Conservation (phyloP, 2,329 filamentous ascomycete genomes). For the Penicillium sp. region DNA sequence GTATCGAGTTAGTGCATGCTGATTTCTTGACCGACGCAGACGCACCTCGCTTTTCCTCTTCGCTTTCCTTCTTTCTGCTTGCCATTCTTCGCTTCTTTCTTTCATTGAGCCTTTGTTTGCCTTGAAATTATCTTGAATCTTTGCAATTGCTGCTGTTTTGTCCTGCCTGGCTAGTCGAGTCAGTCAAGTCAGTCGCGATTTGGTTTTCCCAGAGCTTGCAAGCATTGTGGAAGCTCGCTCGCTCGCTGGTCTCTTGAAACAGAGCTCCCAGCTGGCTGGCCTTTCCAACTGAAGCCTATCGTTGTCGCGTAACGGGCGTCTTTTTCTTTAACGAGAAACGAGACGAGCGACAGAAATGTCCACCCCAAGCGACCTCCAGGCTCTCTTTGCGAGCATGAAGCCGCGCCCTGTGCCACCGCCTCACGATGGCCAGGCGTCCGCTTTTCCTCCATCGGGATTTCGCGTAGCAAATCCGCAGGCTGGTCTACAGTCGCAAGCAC, state of each 20-base stretch:
- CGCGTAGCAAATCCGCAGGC: conserved; percentile 14
- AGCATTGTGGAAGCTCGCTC: conserved; percentile 10
- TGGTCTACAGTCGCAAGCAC: conserved; percentile 22
- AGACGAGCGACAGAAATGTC: conserved; percentile 45
- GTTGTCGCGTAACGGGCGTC: conserved; percentile 26
- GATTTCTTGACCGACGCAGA: not conserved
- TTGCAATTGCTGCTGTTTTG: not conserved
- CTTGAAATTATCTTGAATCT: too few relatives aligned
- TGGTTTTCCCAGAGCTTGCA: not conserved
- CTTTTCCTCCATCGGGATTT: conserved; percentile 18
- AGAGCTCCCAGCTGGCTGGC: conserved; percentile 17
- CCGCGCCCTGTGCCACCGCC: conserved; percentile 33
- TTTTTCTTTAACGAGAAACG: conserved; percentile 25
- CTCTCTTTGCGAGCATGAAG: conserved; percentile 44
- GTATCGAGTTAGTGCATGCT: not conserved
- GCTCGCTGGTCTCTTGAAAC: conserved; percentile 15
- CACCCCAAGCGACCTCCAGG: conserved; percentile 44
- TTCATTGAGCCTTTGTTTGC: not conserved
- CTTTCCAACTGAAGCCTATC: conserved; percentile 12
- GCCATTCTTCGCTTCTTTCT: not conserved
- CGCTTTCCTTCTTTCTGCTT: not conserved
- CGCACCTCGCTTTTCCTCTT: not conserved
- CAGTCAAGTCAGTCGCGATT: not conserved
- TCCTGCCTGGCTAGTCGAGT: too few relatives aligned
- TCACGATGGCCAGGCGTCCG: conserved; percentile 21